These are phyloP conservation scores for Margaritispora aquatica DNA, from an alignment of 495 filamentous ascomycete genomes.

Conservation along the genomic window DNA sequence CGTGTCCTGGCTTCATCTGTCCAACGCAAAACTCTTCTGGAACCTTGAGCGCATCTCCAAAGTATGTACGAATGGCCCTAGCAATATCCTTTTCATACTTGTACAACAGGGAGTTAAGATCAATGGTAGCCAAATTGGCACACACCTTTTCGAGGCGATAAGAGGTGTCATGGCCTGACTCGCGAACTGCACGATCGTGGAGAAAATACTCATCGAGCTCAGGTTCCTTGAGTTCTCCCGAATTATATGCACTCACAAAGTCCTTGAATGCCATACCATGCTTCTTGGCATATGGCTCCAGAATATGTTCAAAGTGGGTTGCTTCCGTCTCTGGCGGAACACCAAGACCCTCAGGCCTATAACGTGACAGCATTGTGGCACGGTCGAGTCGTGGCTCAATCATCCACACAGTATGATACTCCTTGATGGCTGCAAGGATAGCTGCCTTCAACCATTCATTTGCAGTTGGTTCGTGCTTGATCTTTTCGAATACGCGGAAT, in stretches of 20 bases:
- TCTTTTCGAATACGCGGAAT: constrained; percentile 79
- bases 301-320: constrained; percentile 77
- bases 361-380: constrained; percentile 77
- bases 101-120: constrained; percentile 88
- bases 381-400: constrained; percentile 71
- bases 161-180: constrained; percentile 95
- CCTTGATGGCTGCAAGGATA: constrained; percentile 89
- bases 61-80: constrained; percentile 70
- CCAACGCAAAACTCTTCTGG: constrained; percentile 70
- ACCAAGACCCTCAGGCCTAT: constrained; percentile 81
- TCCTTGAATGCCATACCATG: constrained; percentile 72
- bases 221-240: constrained; percentile 69
- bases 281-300: constrained; percentile 82
- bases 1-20: constrained; percentile 46
- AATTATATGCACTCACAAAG: constrained; percentile 83
- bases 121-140: constrained; percentile 86
- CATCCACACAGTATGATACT: constrained; percentile 91
- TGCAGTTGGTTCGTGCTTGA: constrained; percentile 70
- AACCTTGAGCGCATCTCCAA: constrained; percentile 70
- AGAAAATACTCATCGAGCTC: constrained; percentile 91
- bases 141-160: constrained; percentile 86
- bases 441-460: constrained; percentile 71
- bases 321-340: constrained; percentile 94
- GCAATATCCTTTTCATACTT: constrained; percentile 95
- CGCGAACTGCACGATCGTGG: constrained; percentile 89